These are phyloP conservation scores for Kuraishia borneana DNA, from an alignment of 805 yeast species.

Conservation along the genomic window DNA sequence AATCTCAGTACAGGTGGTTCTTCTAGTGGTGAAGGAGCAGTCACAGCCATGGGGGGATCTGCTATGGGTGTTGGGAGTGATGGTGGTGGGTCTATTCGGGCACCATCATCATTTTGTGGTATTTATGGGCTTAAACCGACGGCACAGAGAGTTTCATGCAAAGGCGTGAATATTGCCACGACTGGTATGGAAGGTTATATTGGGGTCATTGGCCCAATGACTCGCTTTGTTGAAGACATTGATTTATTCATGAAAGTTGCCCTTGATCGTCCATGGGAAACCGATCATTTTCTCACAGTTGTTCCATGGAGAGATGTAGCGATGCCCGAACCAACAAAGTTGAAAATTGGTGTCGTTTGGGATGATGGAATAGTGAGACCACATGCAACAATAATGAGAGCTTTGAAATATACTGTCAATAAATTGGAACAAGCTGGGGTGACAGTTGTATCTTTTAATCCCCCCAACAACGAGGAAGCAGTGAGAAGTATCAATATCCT, in stretches of 20 bases:
- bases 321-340: constrained; percentile 16
- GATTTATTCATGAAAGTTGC: constrained; percentile 31
- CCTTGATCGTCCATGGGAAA: constrained; percentile 16
- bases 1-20: constrained; percentile 29
- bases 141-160: constrained; percentile 22
- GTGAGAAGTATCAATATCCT: constrained; percentile 47
- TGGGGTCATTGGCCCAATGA: constrained; percentile 35
- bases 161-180: constrained; percentile 33
- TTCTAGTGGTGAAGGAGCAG: constrained; percentile 33
- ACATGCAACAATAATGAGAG: constrained; percentile 43
- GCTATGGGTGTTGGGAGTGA: constrained; percentile 26
- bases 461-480: constrained; percentile 43
- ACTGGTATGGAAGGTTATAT: neutral
- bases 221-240: constrained; percentile 34
- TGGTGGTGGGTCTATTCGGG: constrained; percentile 26
- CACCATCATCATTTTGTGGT: constrained; percentile 21
- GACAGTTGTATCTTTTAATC: constrained; percentile 37
- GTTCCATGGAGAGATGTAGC: constrained; percentile 33
- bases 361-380: constrained; percentile 45
- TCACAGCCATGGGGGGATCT: constrained; percentile 19
- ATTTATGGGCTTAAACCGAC: constrained; percentile 21
- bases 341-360: constrained; percentile 35
- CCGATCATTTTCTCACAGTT: constrained; percentile 37
- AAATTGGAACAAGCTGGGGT: constrained; percentile 45
- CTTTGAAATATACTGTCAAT: constrained; percentile 32